These are phyloP conservation scores for Arthroderma uncinatum DNA, from an alignment of 2,329 filamentous ascomycete genomes.

Conservation along the genomic window DNA sequence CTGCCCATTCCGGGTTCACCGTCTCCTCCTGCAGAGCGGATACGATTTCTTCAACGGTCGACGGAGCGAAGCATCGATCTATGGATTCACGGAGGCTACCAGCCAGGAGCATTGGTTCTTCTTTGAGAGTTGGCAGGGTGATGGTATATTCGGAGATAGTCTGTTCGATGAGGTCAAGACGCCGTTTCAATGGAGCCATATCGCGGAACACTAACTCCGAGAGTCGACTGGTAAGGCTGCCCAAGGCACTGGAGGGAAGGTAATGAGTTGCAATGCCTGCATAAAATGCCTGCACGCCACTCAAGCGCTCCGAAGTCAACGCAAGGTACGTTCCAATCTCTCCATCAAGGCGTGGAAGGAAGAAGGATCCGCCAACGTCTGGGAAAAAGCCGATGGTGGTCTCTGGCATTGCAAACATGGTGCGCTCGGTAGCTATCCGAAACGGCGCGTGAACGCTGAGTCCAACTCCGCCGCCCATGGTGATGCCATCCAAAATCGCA, in stretches of 20 bases:
- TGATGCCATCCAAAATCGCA: slow-evolving; percentile 93
- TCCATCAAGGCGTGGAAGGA: slow-evolving; percentile 81
- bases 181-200: slow-evolving; percentile 50
- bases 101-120: slow-evolving; percentile 54
- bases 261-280: slow-evolving; percentile 92
- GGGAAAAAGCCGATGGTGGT: slow-evolving; percentile 98
- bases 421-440: slow-evolving; percentile 90
- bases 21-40: slow-evolving; percentile 48
- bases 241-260: slow-evolving; percentile 77
- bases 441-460: slow-evolving; percentile 91
- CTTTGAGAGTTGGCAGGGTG: slow-evolving; percentile 53
- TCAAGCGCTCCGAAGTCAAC: slow-evolving; percentile 73
- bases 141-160: slow-evolving; percentile 89
- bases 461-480: slow-evolving; percentile 95
- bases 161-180: slow-evolving; percentile 63
- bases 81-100: slow-evolving; percentile 68
- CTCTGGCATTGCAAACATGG: slow-evolving; percentile 95
- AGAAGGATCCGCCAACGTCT: slow-evolving; percentile 93
- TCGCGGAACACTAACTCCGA: slow-evolving; percentile 85
- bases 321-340: slow-evolving; percentile 83
- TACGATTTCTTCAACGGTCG: slow-evolving; percentile 60
- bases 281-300: slow-evolving; percentile 78
- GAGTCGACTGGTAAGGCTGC: slow-evolving; percentile 69
- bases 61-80: slow-evolving; percentile 66
- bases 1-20: slow-evolving; percentile 60